These are phyloP conservation scores for Coemansia pectinata DNA, from an alignment of 192 early-diverging fungal genomes.

Conservation along the genomic window DNA sequence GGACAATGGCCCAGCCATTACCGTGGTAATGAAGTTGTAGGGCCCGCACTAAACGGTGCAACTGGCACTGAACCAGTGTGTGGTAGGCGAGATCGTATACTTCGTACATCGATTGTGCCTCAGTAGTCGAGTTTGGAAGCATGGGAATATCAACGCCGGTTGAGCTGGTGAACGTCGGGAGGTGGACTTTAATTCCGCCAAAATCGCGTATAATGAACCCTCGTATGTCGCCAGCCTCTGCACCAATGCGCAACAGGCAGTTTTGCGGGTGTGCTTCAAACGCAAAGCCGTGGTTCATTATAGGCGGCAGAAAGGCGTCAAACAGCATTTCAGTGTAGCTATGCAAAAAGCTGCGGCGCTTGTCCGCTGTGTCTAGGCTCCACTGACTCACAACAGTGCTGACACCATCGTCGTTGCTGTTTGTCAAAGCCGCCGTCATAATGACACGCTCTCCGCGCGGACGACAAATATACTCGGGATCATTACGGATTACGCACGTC, in stretches of 20 bases:
- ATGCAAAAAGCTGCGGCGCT: conserved; percentile 53
- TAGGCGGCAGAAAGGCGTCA: conserved; percentile 62
- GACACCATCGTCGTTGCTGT: conserved; percentile 41
- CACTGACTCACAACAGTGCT: conserved; percentile 53
- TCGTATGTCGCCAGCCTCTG: conserved; percentile 48
- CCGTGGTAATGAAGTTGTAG: conserved; percentile 61
- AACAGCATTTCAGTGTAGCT: conserved; percentile 55
- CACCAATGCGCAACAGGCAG: conserved; percentile 58
- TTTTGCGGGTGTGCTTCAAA: conserved; percentile 71
- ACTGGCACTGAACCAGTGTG: conserved; percentile 60
- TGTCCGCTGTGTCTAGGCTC: conserved; percentile 46
- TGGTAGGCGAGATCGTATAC: conserved; percentile 64
- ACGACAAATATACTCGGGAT: conserved; percentile 46
- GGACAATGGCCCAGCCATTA: conserved; percentile 61
- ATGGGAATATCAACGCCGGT: conserved; percentile 57
- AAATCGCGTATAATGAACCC: conserved; percentile 70
- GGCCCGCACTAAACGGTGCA: conserved; percentile 64
- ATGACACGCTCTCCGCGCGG: conserved; percentile 50
- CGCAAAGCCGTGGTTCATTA: conserved; percentile 62
- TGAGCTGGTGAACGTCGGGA: conserved; percentile 48
- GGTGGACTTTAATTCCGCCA: conserved; percentile 67
- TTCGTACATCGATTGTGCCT: conserved; percentile 53
- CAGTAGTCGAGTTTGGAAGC: conserved; percentile 59
- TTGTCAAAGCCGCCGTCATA: conserved; percentile 60
- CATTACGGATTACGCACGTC: conserved; percentile 59